Conservation (phyloP, 495 filamentous ascomycete species). For the Podospora pseudocomata region DNA sequence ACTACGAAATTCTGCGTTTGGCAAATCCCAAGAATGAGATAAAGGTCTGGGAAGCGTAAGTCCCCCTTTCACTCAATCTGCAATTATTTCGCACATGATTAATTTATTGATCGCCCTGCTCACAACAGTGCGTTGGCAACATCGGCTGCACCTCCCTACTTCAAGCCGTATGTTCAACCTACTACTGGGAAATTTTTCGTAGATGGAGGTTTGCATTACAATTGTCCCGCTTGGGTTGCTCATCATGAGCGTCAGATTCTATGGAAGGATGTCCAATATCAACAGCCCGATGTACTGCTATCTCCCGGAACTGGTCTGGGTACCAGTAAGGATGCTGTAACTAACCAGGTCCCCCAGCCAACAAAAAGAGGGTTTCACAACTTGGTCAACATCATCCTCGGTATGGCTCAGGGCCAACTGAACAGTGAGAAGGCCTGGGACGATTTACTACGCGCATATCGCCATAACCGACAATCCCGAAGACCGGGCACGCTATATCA, state of each 20-base stretch:
- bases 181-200: constrained; percentile 37
- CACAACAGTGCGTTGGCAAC: constrained; percentile 39
- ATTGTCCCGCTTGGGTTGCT: constrained; percentile 47
- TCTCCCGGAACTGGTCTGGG: constrained; percentile 40
- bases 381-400: constrained; percentile 11
- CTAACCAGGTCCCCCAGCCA: constrained; percentile 13
- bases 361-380: no score
- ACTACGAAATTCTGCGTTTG: constrained; percentile 45
- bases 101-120: not conserved
- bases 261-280: constrained; percentile 40
- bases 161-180: constrained; percentile 44
- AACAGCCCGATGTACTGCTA: constrained; percentile 46
- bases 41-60: constrained; percentile 50
- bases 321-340: constrained; percentile 7
- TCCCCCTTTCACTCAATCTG: not conserved
- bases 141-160: constrained; percentile 47
- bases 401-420: constrained; percentile 22
- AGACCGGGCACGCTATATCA: constrained; percentile 28
- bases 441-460: constrained; percentile 20
- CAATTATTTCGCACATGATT: no score
- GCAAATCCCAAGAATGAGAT: constrained; percentile 42
- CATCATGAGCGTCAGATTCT: constrained; percentile 46
- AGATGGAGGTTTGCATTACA: constrained; percentile 45
- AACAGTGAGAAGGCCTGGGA: constrained; percentile 31
- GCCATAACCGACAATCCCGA: not conserved